phyloP scores from a whole-genome alignment of 768 basidiomycete species.

The Clitopilus hobsonii region DNA sequence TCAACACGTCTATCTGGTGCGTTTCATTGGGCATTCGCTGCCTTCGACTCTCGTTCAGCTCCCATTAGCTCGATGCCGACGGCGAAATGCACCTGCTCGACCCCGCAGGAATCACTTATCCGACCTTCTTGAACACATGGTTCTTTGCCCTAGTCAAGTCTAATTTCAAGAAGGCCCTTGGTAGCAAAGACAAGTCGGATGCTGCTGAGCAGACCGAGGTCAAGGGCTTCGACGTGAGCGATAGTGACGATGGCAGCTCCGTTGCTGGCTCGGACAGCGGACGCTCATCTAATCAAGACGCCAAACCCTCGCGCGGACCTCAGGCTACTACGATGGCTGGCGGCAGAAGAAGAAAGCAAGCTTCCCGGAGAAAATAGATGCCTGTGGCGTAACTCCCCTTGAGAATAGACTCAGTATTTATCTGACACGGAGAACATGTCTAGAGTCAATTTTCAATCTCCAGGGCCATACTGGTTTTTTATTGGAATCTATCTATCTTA shows the following conservation, averaged over 20 bases:
- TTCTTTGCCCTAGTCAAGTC: constrained; percentile 45
- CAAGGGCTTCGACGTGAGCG: constrained; percentile 22
- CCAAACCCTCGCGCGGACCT: constrained; percentile 28
- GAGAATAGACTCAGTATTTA: background rate
- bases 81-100: constrained; percentile 58
- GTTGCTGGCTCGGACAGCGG: constrained; percentile 42
- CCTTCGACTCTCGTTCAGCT: background rate
- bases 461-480: constrained; percentile 42
- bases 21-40: constrained; percentile 20
- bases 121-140: constrained; percentile 69
- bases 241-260: constrained; percentile 35
- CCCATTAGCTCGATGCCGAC: constrained; percentile 51
- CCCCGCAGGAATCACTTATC: constrained; percentile 48
- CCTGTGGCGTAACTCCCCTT: background rate
- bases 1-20: constrained; percentile 68
- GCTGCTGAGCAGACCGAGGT: constrained; percentile 13
- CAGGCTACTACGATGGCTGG: constrained; percentile 45
- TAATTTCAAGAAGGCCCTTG: constrained; percentile 21
- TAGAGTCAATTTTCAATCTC: constrained; percentile 22
- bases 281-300: constrained; percentile 30
- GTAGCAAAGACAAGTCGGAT: constrained; percentile 18
- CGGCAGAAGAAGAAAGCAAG: constrained; percentile 57
- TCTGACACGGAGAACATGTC: too few species aligned
- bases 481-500: constrained; percentile 24
- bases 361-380: constrained; percentile 46